Evolutionary conservation across 192 early-diverging fungal genomes (phyloP).

Genomic region (Backusella mclennaniae): DNA sequence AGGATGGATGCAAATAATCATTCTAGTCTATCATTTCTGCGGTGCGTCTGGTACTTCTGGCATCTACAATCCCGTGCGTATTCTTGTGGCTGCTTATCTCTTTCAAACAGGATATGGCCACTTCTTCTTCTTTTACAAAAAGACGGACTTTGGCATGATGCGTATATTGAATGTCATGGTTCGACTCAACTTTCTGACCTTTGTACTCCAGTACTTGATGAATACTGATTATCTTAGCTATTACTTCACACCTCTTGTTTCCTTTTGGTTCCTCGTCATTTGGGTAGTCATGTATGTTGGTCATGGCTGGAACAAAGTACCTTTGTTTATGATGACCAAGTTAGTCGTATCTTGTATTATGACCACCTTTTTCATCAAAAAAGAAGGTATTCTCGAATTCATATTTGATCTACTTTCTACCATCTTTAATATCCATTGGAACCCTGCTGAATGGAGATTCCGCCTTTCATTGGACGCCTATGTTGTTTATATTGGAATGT

Average conservation of each 20-base stretch:
- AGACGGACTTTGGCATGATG: slow-evolving; percentile 61
- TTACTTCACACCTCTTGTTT: slow-evolving; percentile 79
- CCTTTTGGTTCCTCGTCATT: slow-evolving; percentile 70
- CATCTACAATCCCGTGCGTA: slow-evolving; percentile 74
- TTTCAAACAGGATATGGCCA: slow-evolving; percentile 88
- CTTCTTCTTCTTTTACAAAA: slow-evolving; percentile 70
- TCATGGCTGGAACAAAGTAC: slow-evolving; percentile 46
- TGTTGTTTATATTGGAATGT: slow-evolving; percentile 70
- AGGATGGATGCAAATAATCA: slow-evolving; percentile 83
- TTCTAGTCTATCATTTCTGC: slow-evolving; percentile 71
- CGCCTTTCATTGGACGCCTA: slow-evolving; percentile 66
- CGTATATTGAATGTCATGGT: slow-evolving; percentile 64
- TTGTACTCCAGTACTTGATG: slow-evolving; percentile 67
- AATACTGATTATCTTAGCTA: slow-evolving; percentile 70
- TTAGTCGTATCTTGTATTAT: slow-evolving; percentile 42
- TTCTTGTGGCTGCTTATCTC: slow-evolving; percentile 75
- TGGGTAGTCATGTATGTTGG: slow-evolving; percentile 66
- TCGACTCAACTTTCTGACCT: slow-evolving; percentile 69
- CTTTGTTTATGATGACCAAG: slow-evolving; percentile 52
- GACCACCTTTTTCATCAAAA: slow-evolving; percentile 38
- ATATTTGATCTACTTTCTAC: slow-evolving; percentile 43
- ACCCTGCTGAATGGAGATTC: slow-evolving; percentile 72
- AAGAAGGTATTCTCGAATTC: slow-evolving; percentile 43
- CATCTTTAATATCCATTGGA: slow-evolving; percentile 57
- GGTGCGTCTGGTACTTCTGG: slow-evolving; percentile 61